These are phyloP conservation scores for Aspergillus sclerotiicarbonarius DNA, from an alignment of 495 filamentous ascomycete genomes.

Conservation along the genomic window DNA sequence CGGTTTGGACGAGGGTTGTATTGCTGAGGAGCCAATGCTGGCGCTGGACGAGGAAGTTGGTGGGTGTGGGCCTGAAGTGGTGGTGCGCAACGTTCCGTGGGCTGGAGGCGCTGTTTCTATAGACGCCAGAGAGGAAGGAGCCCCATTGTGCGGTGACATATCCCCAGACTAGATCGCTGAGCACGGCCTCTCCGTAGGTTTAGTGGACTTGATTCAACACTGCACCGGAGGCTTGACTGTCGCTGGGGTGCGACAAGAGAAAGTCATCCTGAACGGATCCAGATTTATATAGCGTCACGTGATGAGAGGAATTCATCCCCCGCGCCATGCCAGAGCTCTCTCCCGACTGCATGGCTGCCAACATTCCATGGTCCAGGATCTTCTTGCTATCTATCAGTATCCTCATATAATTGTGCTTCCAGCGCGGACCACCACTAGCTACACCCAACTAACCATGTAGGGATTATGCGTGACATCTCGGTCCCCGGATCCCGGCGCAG, in stretches of 20 bases:
- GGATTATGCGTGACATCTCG: constrained; percentile 2
- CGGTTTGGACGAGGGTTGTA: constrained; percentile 5
- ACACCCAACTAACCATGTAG: background rate
- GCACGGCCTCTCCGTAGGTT: background rate
- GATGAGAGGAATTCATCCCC: constrained; percentile 17
- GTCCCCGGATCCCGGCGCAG: background rate
- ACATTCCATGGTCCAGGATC: background rate
- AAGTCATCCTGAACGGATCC: constrained; percentile 18
- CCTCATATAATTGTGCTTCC: background rate
- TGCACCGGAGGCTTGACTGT: background rate
- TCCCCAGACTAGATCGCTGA: constrained; percentile 11
- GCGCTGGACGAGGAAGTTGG: constrained; percentile 9
- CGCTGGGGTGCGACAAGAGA: background rate
- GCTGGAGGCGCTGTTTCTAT: constrained; percentile 25
- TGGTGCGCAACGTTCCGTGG: constrained; percentile 14
- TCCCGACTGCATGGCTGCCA: background rate
- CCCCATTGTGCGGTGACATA: constrained; percentile 32
- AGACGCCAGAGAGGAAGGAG: constrained; percentile 23
- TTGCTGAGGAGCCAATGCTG: constrained; percentile 10
- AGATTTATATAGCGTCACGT: constrained; percentile 38
- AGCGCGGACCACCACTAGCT: constrained; percentile 1
- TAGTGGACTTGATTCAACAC: background rate
- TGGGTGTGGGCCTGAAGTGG: constrained; percentile 13
- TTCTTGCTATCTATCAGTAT: background rate
- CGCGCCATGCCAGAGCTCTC: background rate